Evolutionary conservation across 2,329 filamentous ascomycete genomes (phyloP).

Genomic region (Geosmithia morbida): DNA sequence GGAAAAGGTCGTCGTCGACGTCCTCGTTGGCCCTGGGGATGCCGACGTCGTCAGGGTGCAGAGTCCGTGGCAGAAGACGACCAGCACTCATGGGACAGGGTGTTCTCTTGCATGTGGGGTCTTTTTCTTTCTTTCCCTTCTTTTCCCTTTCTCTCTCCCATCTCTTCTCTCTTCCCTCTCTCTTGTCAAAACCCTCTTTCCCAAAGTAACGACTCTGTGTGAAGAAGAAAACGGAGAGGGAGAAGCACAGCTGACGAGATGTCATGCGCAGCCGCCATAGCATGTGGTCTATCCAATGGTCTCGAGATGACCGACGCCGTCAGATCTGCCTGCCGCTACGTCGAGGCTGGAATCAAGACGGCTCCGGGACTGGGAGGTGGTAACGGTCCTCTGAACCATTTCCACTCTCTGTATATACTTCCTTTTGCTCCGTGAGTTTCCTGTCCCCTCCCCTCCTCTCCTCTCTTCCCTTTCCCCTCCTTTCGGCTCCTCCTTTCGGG

Average conservation of each 20-base stretch:
- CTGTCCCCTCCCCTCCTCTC: conserved; percentile 1
- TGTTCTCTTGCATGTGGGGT: conserved; percentile 83
- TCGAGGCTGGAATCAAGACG: conserved; percentile 55
- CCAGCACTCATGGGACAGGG: conserved; percentile 86
- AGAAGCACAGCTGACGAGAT: neutral
- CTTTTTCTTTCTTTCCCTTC: conserved; percentile 8
- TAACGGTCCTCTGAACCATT: conserved; percentile 64
- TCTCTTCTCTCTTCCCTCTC: neutral
- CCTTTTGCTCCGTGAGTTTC: conserved; percentile 49
- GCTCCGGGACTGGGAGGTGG: conserved; percentile 50
- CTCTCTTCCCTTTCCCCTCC: neutral
- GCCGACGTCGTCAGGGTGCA: conserved; percentile 47
- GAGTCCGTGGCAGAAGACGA: conserved; percentile 55
- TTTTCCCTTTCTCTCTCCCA: neutral
- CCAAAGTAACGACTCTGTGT: neutral
- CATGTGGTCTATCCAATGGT: conserved; percentile 54
- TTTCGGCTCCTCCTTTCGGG: neutral
- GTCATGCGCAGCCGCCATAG: conserved; percentile 45
- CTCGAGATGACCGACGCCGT: conserved; percentile 43
- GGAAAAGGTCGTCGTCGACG: conserved; percentile 56
- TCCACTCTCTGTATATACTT: conserved; percentile 54
- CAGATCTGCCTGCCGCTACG: conserved; percentile 53
- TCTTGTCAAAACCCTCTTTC: neutral
- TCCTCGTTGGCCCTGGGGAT: conserved; percentile 49
- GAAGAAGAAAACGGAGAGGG: neutral